phyloP scores from a whole-genome alignment of 192 early-diverging fungal genomes.

The Chytriomyces sp. region DNA sequence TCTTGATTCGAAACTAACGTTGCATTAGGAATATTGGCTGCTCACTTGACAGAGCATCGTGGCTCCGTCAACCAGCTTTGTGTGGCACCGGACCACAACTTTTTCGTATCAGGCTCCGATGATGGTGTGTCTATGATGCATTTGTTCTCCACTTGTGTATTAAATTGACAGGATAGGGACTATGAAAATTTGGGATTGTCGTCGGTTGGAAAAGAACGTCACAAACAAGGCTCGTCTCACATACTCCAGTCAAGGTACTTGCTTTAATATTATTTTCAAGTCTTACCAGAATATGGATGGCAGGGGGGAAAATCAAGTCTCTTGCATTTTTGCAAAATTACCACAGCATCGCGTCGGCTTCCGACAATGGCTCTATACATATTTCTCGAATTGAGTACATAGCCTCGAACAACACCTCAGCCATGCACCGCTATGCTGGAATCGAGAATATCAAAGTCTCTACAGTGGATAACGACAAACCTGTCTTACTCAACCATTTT shows the following conservation, averaged over 20 bases:
- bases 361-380: constrained; percentile 81
- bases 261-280: constrained; percentile 4
- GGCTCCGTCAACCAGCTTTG: constrained; percentile 47
- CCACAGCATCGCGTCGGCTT: constrained; percentile 76
- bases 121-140: constrained; percentile 29
- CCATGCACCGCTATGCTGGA: constrained; percentile 60
- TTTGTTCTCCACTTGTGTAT: not conserved
- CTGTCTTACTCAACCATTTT: constrained; percentile 66
- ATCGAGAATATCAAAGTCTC: constrained; percentile 55
- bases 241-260: constrained; percentile 66
- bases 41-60: constrained; percentile 81
- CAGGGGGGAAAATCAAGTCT: constrained; percentile 72
- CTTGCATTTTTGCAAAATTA: constrained; percentile 78
- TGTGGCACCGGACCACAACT: constrained; percentile 51
- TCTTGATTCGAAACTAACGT: constrained; percentile 40
- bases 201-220: constrained; percentile 79
- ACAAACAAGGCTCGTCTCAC: constrained; percentile 74
- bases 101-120: constrained; percentile 54
- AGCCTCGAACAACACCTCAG: constrained; percentile 33
- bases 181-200: constrained; percentile 56
- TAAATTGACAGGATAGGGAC: too few species aligned
- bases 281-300: not conserved
- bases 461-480: constrained; percentile 57
- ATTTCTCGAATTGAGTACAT: constrained; percentile 68
- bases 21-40: constrained; percentile 56